Conservation (phyloP, 2,329 filamentous ascomycete genomes). For the Ophiostoma ulmi region DNA sequence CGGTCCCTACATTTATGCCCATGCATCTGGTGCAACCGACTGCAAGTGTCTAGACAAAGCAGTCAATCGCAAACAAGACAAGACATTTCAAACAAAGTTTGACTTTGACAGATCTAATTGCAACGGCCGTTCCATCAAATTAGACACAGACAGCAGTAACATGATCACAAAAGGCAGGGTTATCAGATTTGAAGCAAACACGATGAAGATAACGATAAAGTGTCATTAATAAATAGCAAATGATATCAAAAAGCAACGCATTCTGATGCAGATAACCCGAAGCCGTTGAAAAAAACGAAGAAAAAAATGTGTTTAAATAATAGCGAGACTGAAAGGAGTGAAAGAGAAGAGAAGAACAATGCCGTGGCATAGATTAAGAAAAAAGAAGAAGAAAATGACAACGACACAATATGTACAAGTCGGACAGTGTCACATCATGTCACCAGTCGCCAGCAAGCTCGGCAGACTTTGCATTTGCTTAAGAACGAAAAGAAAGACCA, state of each 20-base stretch:
- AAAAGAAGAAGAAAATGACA: background rate
- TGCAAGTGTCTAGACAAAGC: background rate
- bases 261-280: background rate
- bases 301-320: background rate
- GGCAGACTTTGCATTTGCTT: background rate
- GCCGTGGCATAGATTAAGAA: background rate
- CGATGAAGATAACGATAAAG: background rate
- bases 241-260: background rate
- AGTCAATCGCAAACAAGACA: background rate
- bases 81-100: background rate
- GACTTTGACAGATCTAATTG: background rate
- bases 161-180: no score
- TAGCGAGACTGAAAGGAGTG: background rate
- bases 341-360: background rate
- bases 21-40: background rate
- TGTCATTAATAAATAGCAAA: constrained; percentile 3
- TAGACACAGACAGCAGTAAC: background rate
- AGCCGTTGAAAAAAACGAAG: background rate
- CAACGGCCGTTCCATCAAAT: background rate
- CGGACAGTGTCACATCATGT: background rate
- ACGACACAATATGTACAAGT: background rate
- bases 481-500: background rate
- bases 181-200: no score
- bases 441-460: background rate
- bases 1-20: background rate